phyloP scores from a whole-genome alignment of 2,329 filamentous ascomycete genomes.

The Arachnopeziza araneosa region DNA sequence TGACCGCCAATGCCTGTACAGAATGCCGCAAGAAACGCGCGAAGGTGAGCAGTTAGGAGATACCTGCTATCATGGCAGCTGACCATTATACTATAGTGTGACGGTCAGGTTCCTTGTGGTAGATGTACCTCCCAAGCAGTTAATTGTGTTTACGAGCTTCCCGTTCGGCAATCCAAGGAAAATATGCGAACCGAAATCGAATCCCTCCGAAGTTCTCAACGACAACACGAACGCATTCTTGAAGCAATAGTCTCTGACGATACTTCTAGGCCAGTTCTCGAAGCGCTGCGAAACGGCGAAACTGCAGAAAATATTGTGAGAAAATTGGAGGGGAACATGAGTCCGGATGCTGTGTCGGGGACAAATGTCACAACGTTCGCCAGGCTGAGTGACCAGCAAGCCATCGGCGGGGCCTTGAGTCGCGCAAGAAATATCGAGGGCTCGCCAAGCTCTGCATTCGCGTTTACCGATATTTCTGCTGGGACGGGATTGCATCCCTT shows the following conservation, averaged over 20 bases:
- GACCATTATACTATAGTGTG: slow-evolving; percentile 41
- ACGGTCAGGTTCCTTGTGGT: slow-evolving; percentile 44
- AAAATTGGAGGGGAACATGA: slow-evolving; percentile 36
- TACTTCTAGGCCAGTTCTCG: slow-evolving; percentile 43
- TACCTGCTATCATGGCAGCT: background rate
- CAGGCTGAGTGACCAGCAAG: slow-evolving; percentile 34
- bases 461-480: slow-evolving; percentile 40
- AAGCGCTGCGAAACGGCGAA: slow-evolving; percentile 48
- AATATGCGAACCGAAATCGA: slow-evolving; percentile 56
- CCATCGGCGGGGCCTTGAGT: slow-evolving; percentile 19
- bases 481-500: slow-evolving; percentile 33
- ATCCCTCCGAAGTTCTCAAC: slow-evolving; percentile 47
- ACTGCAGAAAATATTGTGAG: slow-evolving; percentile 50
- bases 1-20: slow-evolving; percentile 29
- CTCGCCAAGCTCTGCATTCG: slow-evolving; percentile 21
- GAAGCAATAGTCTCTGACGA: slow-evolving; percentile 39
- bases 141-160: slow-evolving; percentile 56
- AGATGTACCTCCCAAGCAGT: slow-evolving; percentile 50
- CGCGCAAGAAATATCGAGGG: slow-evolving; percentile 31
- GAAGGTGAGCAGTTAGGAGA: slow-evolving; percentile 16
- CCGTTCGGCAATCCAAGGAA: slow-evolving; percentile 59
- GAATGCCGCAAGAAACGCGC: slow-evolving; percentile 30
- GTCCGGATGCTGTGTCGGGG: slow-evolving; percentile 9
- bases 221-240: slow-evolving; percentile 50
- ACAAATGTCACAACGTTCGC: slow-evolving; percentile 23